phyloP scores from a whole-genome alignment of 176 grass and related monocot genomes.

The bread wheat (Triticum aestivum) region IWGSC_CS_RefSeq_v2.1 NC_057806.1:403427001-403427500 shows the following conservation, averaged over 20 bases:
- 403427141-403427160: neutral
- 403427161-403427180: neutral
- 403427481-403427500: too few relatives aligned
- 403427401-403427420: too few relatives aligned
- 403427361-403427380: too few relatives aligned
- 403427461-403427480: too few relatives aligned
- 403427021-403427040: neutral
- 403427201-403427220: neutral
- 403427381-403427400: too few relatives aligned
- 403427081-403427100: neutral
- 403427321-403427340: neutral
- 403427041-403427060: neutral
- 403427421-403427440: too few relatives aligned
- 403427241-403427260: neutral
- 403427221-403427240: neutral
- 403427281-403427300: neutral
- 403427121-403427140: slow-evolving; percentile 5
- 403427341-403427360: neutral
- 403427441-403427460: too few relatives aligned
- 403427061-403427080: neutral
- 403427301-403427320: neutral
- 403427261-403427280: neutral
- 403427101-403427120: neutral
- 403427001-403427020: neutral
- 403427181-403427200: neutral